Base-by-base conservation (phyloP, 306 rosid genomes). In the Geum urbanum region DNA sequence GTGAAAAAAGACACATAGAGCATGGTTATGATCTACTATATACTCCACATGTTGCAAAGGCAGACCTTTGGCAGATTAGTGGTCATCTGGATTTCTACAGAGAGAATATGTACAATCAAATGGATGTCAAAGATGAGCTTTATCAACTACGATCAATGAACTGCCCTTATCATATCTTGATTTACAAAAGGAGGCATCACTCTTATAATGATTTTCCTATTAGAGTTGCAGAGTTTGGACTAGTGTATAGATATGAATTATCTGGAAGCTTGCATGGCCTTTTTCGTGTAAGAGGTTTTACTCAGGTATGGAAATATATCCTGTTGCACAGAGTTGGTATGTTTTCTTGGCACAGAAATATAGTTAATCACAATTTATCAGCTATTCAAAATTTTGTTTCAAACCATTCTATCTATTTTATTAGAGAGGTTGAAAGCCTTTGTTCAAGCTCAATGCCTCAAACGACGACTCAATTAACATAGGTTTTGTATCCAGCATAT, bases 121-220 rank as follows among this genome's bases (percentile, higher is more conserved):
- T 94, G 96, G 83, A 73, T 54, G 83, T 92, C 8, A 97, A 94
- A 74, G 91, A 94, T 11, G 99, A 87, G 76, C 86, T 86, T 72
- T 91, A 91, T 89, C 99, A 91, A 72, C 96, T 94, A 83, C 89
- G 97, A 63, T 95, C 97, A 13, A 94, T 94, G 99, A 94, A 94
- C 86, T 94, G 99, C 72, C 99, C 99, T 39, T 91, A 91, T 77
- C 99, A 94, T 80, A 91, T 94, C 77, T 78, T 94, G 80, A 58
- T 89, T 69, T 94, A 91, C 84, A 94, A 94, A 86, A 86, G 99
- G 75, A 91, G 78, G 85, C 97, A 53, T 69, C 90, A 91, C 76
- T 94, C 99, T 2, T 94, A 91, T 84, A 90, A 96, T 65, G 95
- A 86, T 18, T 91, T 94, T 80, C 96, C 99, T 46, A 82, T 90